Percentiles rank a stretch among this genome's conserved stretches.
Evolutionary conservation across 176 grass and related monocot species (phyloP).

Genomic region (Juncus inflexus): DNA sequence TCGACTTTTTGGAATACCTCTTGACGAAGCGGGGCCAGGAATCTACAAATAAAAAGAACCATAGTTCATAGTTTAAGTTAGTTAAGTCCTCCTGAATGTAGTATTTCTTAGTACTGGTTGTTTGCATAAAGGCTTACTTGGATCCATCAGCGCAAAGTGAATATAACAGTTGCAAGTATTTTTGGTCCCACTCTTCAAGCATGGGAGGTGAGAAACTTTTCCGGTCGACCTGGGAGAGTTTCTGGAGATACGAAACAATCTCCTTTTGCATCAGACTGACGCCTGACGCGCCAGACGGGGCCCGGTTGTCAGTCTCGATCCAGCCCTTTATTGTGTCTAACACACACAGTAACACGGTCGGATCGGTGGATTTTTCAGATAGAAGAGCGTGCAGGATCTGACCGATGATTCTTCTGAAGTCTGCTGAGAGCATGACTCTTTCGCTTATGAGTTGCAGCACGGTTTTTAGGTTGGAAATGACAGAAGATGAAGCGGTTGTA

Average conservation of each 20-base stretch:
- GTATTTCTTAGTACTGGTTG: not conserved
- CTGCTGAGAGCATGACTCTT: conserved; percentile 78
- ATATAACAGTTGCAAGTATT: conserved; percentile 88
- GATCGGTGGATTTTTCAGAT: conserved; percentile 77
- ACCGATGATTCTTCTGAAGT: conserved; percentile 72
- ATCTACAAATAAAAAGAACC: conserved; percentile 51
- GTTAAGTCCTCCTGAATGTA: conserved; percentile 10
- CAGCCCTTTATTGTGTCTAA: conserved; percentile 88
- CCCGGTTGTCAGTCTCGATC: conserved; percentile 75
- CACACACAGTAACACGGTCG: conserved; percentile 74
- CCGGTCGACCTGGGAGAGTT: conserved; percentile 85
- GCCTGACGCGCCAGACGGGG: conserved; percentile 51
- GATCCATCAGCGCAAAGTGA: conserved; percentile 77
- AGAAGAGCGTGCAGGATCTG: conserved; percentile 76
- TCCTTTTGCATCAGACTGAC: conserved; percentile 65
- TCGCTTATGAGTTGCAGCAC: conserved; percentile 81
- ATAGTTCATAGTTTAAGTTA: conserved; percentile 10
- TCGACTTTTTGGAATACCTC: conserved; percentile 94
- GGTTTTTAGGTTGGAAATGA: conserved; percentile 82
- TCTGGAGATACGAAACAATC: conserved; percentile 90
- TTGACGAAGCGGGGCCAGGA: conserved; percentile 58
- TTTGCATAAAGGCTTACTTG: conserved; percentile 49
- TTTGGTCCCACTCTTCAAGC: conserved; percentile 91
- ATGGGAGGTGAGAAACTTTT: conserved; percentile 58
- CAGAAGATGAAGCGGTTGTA: conserved; percentile 46